Conservation (phyloP, 306 rosid genomes). For the Cicer bijugum region DNA sequence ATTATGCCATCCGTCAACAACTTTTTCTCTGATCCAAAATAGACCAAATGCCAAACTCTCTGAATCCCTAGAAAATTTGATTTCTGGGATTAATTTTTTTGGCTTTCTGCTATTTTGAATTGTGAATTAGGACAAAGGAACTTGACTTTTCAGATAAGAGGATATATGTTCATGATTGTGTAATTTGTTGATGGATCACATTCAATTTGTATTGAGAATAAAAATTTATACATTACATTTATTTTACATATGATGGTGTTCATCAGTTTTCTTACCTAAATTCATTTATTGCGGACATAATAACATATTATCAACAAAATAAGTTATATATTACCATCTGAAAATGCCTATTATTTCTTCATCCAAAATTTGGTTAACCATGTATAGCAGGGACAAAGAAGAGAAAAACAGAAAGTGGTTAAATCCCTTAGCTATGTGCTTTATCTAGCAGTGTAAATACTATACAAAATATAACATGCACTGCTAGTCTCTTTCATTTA, state of each 20-base stretch:
- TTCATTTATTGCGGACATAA: no score
- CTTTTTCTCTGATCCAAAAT: conserved; percentile 87
- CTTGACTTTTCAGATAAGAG: conserved; percentile 19
- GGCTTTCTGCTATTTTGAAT: conserved; percentile 22
- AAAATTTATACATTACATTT: conserved; percentile 17
- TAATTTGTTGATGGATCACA: conserved; percentile 40
- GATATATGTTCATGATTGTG: background rate
- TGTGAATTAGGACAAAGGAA: conserved; percentile 40
- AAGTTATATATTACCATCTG: no score
- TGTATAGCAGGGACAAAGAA: no score
- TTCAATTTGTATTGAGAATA: conserved; percentile 39
- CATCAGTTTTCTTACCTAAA: background rate
- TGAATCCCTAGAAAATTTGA: background rate
- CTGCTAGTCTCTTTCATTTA: no score
- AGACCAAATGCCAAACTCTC: background rate
- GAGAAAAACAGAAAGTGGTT: no score
- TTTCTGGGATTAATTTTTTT: conserved; percentile 19
- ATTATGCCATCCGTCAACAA: conserved; percentile 88
- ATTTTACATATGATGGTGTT: background rate
- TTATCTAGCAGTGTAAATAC: no score
- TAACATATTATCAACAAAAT: no score
- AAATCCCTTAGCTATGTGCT: no score
- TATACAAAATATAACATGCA: no score
- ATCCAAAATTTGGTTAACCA: no score
- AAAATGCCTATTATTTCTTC: no score